These are phyloP conservation scores for Bremia lactucae DNA, from an alignment of 352 stramenopile genomes.

Conservation along the genomic window DNA sequence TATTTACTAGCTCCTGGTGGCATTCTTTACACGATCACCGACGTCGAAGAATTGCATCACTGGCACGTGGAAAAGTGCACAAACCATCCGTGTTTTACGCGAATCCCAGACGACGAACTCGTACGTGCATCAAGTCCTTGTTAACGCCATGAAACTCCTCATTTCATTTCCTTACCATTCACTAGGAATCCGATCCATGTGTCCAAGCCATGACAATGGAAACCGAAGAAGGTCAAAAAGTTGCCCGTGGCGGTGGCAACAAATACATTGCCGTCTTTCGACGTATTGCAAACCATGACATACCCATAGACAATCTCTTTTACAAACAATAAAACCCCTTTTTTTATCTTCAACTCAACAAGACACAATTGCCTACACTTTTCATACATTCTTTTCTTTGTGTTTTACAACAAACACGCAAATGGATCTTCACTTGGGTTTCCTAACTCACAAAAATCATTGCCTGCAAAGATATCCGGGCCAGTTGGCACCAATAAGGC, in stretches of 20 bases:
- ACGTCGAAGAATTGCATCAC: slow-evolving; percentile 96
- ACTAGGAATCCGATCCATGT: slow-evolving; percentile 86
- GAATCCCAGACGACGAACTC: slow-evolving; percentile 81
- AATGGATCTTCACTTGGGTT: slow-evolving; percentile 48
- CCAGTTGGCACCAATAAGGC: slow-evolving; percentile 13
- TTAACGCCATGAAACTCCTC: no score
- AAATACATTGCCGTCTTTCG: slow-evolving; percentile 85
- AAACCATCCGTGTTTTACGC: slow-evolving; percentile 89
- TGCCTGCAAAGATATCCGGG: slow-evolving; percentile 52
- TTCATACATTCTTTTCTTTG: no score
- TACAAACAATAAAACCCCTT: no score
- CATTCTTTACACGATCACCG: slow-evolving; percentile 97
- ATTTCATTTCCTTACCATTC: no score
- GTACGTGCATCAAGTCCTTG: no score
- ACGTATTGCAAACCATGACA: slow-evolving; percentile 48
- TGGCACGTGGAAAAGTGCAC: slow-evolving; percentile 95
- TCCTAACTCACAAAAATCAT: slow-evolving; percentile 52
- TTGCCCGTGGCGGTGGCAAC: slow-evolving; percentile 81
- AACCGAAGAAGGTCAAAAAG: slow-evolving; percentile 99
- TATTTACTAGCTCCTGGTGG: slow-evolving; percentile 89
- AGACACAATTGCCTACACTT: slow-evolving; percentile 1
- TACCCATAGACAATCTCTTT: slow-evolving; percentile 52
- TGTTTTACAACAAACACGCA: slow-evolving; percentile 41
- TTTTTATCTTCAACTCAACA: no score
- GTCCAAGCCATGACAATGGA: slow-evolving; percentile 92